Base-by-base conservation (phyloP, 2,329 filamentous ascomycete species). In the Zopfia rhizophila region DNA sequence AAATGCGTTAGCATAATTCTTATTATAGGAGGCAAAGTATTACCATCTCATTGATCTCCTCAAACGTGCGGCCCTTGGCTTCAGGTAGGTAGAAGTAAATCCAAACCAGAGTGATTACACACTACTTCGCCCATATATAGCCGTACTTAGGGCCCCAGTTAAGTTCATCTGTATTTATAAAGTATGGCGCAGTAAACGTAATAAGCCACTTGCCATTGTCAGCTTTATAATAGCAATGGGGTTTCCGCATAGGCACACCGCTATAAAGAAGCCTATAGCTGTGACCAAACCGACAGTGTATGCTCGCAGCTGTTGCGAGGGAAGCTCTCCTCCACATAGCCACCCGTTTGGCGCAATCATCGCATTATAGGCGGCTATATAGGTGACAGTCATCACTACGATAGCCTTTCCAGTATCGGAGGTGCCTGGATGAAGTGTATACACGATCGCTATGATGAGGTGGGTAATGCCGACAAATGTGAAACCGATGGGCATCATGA, bases 171-270 rank as follows among this genome's bases (percentile, higher is more conserved):
- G 79, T 77, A 51, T 84, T 84, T 65, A 85, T 84, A 54, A 84
- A 84, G 56, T 84, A 83, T 0, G 81, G 81, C 2, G 81, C 80
- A 0, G 81, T 84, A 53, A 83, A 84, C 0, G 79, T 82, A 0
- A 79, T 79, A 5, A 81, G 70, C 81, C 81, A 84, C 0, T 78
- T 80, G 23, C 81, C 65, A n/a, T n/a, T n/a, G n/a, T n/a, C n/a
- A n/a, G n/a, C n/a, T n/a, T n/a, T n/a, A n/a, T n/a, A n/a, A n/a
- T n/a, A n/a, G n/a, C n/a, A n/a, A n/a, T n/a, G n/a, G n/a, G n/a
- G n/a, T n/a, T n/a, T n/a, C n/a, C n/a, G n/a, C n/a, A n/a, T n/a
- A n/a, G n/a, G n/a, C n/a, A n/a, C n/a, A n/a, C n/a, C n/a, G n/a
- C n/a, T n/a, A n/a, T n/a, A 3, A 77, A 76, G 0, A 81, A 84